phyloP scores from a whole-genome alignment of 2,329 filamentous ascomycete genomes.

The Dactylellina parvicollis region DNA sequence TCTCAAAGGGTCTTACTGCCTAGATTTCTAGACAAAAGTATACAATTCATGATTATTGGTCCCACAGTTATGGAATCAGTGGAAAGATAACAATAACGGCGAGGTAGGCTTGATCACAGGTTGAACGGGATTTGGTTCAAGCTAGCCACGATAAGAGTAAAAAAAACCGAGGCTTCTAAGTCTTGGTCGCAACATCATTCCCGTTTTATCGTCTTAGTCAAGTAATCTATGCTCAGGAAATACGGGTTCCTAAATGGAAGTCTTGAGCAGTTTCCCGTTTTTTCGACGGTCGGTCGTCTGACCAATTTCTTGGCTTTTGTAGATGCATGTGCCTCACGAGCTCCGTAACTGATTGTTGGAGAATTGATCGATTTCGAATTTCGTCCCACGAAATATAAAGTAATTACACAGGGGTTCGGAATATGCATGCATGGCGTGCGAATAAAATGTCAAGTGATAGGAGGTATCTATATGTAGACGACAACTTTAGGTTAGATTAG shows the following conservation, averaged over 20 bases:
- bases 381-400: background rate
- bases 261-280: slow-evolving; percentile 47
- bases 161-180: slow-evolving; percentile 36
- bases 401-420: background rate
- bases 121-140: background rate
- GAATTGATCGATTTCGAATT: background rate
- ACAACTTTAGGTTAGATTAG: background rate
- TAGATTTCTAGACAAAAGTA: no score
- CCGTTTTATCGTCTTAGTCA: slow-evolving; percentile 40
- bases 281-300: slow-evolving; percentile 25
- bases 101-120: background rate
- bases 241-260: slow-evolving; percentile 31
- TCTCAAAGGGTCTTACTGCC: background rate
- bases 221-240: background rate
- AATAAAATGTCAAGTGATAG: slow-evolving; percentile 1
- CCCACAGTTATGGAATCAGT: no score
- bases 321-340: slow-evolving; percentile 1
- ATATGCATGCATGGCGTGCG: background rate
- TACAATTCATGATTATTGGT: no score
- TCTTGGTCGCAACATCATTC: slow-evolving; percentile 32
- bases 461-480: background rate
- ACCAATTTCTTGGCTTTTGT: slow-evolving; percentile 24
- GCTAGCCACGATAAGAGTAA: background rate
- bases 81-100: no score
- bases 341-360: background rate